Evolutionary conservation across 2,329 filamentous ascomycete genomes (phyloP).

Genomic region (Phaeosphaeriaceae sp.): DNA sequence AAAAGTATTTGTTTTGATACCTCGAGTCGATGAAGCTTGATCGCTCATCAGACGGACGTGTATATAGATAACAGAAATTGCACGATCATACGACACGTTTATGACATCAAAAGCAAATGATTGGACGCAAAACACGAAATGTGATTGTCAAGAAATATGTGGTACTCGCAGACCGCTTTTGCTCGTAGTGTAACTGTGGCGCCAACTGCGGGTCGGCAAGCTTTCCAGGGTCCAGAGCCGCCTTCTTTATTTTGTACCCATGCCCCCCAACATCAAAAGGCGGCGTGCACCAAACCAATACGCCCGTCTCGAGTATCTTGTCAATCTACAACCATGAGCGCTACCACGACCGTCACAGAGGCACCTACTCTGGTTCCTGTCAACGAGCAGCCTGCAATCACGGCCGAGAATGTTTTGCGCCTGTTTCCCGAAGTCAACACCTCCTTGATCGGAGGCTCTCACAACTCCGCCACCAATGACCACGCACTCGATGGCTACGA

Average conservation of each 20-base stretch:
- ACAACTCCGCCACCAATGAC: constrained; percentile 64
- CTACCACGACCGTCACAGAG: constrained; percentile 39
- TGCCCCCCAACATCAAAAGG: constrained; percentile 6
- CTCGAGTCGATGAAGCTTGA: constrained; percentile 26
- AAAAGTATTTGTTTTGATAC: constrained; percentile 48
- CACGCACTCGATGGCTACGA: constrained; percentile 87
- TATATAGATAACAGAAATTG: constrained; percentile 13
- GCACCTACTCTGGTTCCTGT: constrained; percentile 49
- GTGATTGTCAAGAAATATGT: background rate
- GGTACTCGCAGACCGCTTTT: background rate
- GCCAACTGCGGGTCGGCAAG: background rate
- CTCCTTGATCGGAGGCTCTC: constrained; percentile 67
- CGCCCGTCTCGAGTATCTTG: constrained; percentile 10
- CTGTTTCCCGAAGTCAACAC: constrained; percentile 87
- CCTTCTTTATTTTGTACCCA: constrained; percentile 10
- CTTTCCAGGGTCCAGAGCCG: constrained; percentile 2
- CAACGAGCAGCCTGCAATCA: constrained; percentile 69
- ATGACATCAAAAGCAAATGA: background rate
- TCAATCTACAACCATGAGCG: constrained; percentile 37
- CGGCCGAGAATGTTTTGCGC: constrained; percentile 83
- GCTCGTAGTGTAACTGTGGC: background rate
- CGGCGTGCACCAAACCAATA: constrained; percentile 5
- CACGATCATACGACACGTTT: background rate
- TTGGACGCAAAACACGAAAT: background rate
- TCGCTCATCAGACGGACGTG: constrained; percentile 18